Base-by-base conservation (phyloP, 2,329 filamentous ascomycete species). In the Coniochaeta sp. region DNA sequence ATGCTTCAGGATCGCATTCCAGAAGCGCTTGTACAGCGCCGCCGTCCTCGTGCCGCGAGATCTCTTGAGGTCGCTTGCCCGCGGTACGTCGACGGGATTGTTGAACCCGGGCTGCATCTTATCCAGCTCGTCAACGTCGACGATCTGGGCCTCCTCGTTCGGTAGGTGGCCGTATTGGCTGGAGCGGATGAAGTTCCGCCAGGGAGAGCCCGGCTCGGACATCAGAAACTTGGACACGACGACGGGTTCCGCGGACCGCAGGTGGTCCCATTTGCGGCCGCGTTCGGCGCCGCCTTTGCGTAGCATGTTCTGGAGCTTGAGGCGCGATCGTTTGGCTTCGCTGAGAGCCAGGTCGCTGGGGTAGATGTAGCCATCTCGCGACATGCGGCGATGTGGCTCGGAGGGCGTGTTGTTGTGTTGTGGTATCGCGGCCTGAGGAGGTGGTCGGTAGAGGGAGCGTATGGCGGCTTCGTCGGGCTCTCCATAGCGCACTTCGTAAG, bases 1-100 rank as follows among this genome's bases (percentile, higher is more conserved):
- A 69, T 93, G 91, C 61, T 88, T 87, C 68, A 96, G 79, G 31
- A 96, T 79, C 40, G 85, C 82, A 59, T 83, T 81, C 79, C 89
- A 89, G 58, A 89, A 73, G 60, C 86, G 82, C 69, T 85, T 83
- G 63, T 75, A 78, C 11, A 79, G 81, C 73, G 74, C 79, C 81
- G 61, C 77, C 76, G 65, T 81, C 76, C 65, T 61, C 34, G 63
- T 65, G 55, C 57, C 62, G 56, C 43, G 59, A n/a, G 59, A 58
- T 16, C 59, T 57, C n/a, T 47, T 54, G 2, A 47, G 33, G 34
- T 67, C 65, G 55, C 67, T 65, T 44, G 72, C 67, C 31, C 72
- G 67, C 0, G 70, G 70, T 28, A 74, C 65, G n/a, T 72, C 66
- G 19, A 71, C 66, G 7, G 73, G 71, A 40, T 68, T 67, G 65